Base-by-base conservation (phyloP, 306 rosid species). In the Abrus precatorius region DNA sequence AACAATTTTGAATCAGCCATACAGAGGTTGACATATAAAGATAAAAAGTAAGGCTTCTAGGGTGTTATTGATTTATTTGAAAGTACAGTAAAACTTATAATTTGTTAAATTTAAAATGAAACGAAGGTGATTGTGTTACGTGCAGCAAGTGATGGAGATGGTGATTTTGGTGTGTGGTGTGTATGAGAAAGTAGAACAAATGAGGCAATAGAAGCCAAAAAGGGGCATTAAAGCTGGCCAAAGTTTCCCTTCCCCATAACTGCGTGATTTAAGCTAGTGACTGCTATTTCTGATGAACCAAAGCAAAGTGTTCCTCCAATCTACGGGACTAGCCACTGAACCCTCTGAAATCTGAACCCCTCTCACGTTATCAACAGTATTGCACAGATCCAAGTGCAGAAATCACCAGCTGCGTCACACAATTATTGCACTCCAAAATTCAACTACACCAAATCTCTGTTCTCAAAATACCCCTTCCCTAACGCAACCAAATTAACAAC, bases 231-330 rank as follows among this genome's bases (percentile, higher is more conserved):
- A 77, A 80, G 90, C 81, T 84, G 88, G 20, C 71, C 41, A 86
- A 77, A 72, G 75, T 88, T 90, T 88, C 77, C 82, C 67, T 91
- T 91, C 87, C 92, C 92, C 75, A 71, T 65, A 80, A 85, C 82
- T 79, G 82, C 43, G 77, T 61, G 84, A 83, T 83, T 71, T 64
- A 36, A 61, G 80, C 83, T 48, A 49, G 56, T 79, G 56, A 84
- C 78, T 84, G 82, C 82, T 72, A 61, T 69, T 60, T 79, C 82
- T 84, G 87, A 47, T 79, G 1, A 69, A 41, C 12, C 5, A 74
- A 75, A 68, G 12, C 13, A 59, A 57, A 67, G 36, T 52, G 32
- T 52, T 63, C 38, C 74, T 79, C 81, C 81, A 79, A 84, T 68
- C 81, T 75, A 68, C 20, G 28, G 64, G 78, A 50, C 84, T 60